Evolutionary conservation across 2,329 filamentous ascomycete genomes (phyloP), one percentile per base, ranked within the genome.

Genomic region (Aquanectria penicillioides): DNA sequence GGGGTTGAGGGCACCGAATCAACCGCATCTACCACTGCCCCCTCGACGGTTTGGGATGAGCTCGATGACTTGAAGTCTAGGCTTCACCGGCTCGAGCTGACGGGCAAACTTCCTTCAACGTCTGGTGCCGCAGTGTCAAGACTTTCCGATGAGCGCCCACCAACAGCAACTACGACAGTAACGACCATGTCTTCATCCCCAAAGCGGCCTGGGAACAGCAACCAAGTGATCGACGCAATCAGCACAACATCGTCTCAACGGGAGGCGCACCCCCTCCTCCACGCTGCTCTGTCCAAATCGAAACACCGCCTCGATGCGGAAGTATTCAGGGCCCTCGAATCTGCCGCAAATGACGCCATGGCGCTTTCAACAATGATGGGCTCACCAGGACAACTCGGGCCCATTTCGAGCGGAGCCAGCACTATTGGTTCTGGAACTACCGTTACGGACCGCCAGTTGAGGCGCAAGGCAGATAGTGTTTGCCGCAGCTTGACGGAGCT

Each of bases 31-130:
- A 95, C 92, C 1, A 93, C 90, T 2, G 93, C 92, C 2, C 92
- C 94, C 11, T 96, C 93, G 2, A 97, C 93, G 0, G 92, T 99
- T 3, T 99, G 95, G 95, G 95, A 98, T 73, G 95, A 99, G 75
- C 79, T 99, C 23, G 95, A 98, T 68, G 95, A 98, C 64, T 80
- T 99, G 41, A 98, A 98, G 74, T 95, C 92, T 34, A 88, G 95
- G 25, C 97, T 99, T 68, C 89, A 92, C 67, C 91, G 93, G 59
- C 84, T 99, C 9, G 95, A 98, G 74, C 77, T 96, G 66, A 96
- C 92, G 3, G 94, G 94, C 57, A 97, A 96, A 75, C 80, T 95
- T 28, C 93, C 94, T 0, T 80, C 92, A 1, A 93, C 91, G 2
- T 94, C 93, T 3, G 91, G 89, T 29, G 92, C 92, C 3, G 91